Percentiles rank a stretch among this genome's conserved stretches.
Conservation (phyloP, 306 rosid species). For the Spatholobus suberectus region DNA sequence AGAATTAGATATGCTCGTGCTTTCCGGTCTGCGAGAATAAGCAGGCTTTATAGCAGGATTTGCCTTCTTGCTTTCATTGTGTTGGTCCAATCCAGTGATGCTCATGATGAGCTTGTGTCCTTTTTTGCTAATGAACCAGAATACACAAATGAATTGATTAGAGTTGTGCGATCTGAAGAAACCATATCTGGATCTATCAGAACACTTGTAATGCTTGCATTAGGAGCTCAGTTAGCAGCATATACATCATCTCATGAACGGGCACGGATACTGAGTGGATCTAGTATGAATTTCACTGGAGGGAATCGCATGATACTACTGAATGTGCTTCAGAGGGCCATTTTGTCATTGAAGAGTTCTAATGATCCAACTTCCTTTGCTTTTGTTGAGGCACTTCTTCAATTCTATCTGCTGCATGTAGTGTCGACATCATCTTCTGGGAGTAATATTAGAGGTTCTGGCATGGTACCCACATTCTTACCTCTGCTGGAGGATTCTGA, state of each 20-base stretch:
- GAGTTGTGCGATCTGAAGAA: constrained; percentile 91
- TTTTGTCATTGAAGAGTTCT: constrained; percentile 77
- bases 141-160: constrained; percentile 89
- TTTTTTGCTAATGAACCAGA: constrained; percentile 97
- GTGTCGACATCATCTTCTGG: constrained; percentile 95
- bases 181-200: constrained; percentile 83
- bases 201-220: constrained; percentile 96
- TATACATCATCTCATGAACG: constrained; percentile 95
- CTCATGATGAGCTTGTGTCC: constrained; percentile 90
- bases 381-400: constrained; percentile 97
- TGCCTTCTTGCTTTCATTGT: constrained; percentile 96
- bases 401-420: constrained; percentile 93
- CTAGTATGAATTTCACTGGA: constrained; percentile 90
- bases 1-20: constrained; percentile 94
- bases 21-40: constrained; percentile 78
- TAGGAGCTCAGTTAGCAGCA: constrained; percentile 98
- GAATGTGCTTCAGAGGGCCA: constrained; percentile 95
- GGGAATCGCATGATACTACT: constrained; percentile 93
- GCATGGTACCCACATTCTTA: constrained; percentile 99
- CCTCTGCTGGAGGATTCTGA: constrained; percentile 97
- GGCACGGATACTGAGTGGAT: constrained; percentile 88
- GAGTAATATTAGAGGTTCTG: constrained; percentile 89
- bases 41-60: constrained; percentile 84
- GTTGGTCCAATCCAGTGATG: constrained; percentile 92
- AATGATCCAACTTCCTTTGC: constrained; percentile 89